Conservation (phyloP, 352 stramenopile species). For the Blastocystis sp. region DNA sequence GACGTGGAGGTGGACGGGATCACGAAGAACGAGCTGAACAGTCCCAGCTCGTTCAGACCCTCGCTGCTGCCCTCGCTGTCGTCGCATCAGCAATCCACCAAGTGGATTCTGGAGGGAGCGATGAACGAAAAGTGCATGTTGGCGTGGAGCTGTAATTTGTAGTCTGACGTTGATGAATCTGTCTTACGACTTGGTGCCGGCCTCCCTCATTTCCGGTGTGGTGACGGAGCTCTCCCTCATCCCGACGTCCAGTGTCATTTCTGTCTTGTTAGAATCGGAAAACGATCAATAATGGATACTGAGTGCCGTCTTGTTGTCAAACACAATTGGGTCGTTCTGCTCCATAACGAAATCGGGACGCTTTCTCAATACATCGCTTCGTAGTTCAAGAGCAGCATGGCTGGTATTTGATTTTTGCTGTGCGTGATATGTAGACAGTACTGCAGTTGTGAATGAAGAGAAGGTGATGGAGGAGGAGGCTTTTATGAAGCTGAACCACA, state of each 20-base stretch:
- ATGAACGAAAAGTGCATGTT: constrained; percentile 13
- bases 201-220: constrained; percentile 41
- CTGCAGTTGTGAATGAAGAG: constrained; percentile 77
- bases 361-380: neutral
- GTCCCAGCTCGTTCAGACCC: constrained; percentile 41
- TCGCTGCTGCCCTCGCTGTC: constrained; percentile 23
- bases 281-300: constrained; percentile 83
- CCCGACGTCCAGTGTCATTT: constrained; percentile 58
- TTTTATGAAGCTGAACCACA: constrained; percentile 88
- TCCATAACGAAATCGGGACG: neutral
- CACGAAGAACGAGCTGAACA: constrained; percentile 69
- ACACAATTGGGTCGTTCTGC: neutral
- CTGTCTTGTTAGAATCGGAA: constrained; percentile 79
- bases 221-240: constrained; percentile 56
- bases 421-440: neutral
- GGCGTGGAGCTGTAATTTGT: neutral
- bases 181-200: constrained; percentile 71
- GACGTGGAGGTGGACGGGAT: constrained; percentile 60
- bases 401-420: neutral
- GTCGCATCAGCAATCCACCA: neutral
- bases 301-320: constrained; percentile 81
- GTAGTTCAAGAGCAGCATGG: neutral
- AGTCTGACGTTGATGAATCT: constrained; percentile 71
- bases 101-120: constrained; percentile 65
- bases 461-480: constrained; percentile 85